phyloP scores from a whole-genome alignment of 202 grass and related monocot genomes.

The Schoenoplectus triqueter region DNA sequence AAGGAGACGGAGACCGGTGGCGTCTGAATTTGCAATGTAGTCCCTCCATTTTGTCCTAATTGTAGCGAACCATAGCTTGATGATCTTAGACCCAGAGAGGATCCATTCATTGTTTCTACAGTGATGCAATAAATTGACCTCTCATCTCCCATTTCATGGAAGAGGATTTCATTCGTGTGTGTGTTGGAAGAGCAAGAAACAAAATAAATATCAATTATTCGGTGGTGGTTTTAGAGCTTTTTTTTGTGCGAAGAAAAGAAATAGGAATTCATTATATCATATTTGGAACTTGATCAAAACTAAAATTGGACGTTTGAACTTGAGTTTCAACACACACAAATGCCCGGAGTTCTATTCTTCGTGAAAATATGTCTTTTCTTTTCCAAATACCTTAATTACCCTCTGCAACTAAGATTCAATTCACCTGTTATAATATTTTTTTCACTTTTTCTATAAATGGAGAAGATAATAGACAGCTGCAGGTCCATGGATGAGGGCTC shows the following conservation, averaged over 20 bases:
- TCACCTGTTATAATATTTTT: not conserved
- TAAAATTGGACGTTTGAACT: not conserved
- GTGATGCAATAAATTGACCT: slow-evolving; percentile 27
- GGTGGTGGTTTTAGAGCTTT: not conserved
- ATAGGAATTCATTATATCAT: not conserved
- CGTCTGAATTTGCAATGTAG: slow-evolving; percentile 38
- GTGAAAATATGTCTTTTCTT: not conserved
- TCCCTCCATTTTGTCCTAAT: slow-evolving; percentile 37
- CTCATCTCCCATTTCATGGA: slow-evolving; percentile 45
- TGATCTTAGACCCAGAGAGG: slow-evolving; percentile 38
- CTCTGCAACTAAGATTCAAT: slow-evolving; percentile 23
- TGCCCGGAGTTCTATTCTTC: not conserved
- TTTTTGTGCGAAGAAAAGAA: not conserved
- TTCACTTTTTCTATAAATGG: slow-evolving; percentile 32
- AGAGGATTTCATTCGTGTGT: slow-evolving; percentile 15
- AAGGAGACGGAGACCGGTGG: slow-evolving; percentile 25
- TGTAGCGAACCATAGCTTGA: slow-evolving; percentile 41
- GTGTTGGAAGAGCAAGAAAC: not conserved
- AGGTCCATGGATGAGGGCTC: slow-evolving; percentile 1
- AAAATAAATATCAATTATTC: not conserved
- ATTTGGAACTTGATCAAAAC: not conserved
- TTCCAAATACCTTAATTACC: not conserved
- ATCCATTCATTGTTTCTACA: slow-evolving; percentile 49
- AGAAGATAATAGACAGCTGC: slow-evolving; percentile 9
- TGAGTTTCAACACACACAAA: not conserved